These are phyloP conservation scores for Ligustrum vulgare DNA, from an alignment of 257 asterid species.

Conservation along the genomic window DNA sequence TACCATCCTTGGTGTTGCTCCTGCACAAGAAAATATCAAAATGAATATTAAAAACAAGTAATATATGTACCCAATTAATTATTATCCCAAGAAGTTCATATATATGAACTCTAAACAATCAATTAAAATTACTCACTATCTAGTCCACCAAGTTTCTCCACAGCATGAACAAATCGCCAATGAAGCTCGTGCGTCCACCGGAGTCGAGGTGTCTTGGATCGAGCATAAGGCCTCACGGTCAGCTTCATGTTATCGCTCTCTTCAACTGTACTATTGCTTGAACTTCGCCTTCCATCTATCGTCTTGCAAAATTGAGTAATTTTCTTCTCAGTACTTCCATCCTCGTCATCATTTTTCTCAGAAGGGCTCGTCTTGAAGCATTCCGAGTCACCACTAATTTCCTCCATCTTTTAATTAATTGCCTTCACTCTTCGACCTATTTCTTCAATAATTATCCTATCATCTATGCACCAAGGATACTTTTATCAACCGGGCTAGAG, in stretches of 20 bases:
- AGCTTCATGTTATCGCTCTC: slow-evolving; percentile 28
- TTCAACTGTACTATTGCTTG: slow-evolving; percentile 38
- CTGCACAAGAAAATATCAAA: slow-evolving; percentile 18
- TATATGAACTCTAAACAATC: neutral
- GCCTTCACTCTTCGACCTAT: neutral
- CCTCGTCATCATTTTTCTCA: slow-evolving; percentile 20
- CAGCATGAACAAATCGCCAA: slow-evolving; percentile 39
- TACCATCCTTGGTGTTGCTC: slow-evolving; percentile 44
- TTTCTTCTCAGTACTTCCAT: neutral
- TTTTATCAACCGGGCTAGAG: neutral
- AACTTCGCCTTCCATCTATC: slow-evolving; percentile 30
- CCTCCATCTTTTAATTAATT: slow-evolving; percentile 15
- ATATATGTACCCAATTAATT: neutral
- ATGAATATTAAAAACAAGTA: neutral
- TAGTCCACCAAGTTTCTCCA: slow-evolving; percentile 47
- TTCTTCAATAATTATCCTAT: neutral
- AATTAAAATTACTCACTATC: slow-evolving; percentile 33
- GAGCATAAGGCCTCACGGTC: slow-evolving; percentile 36
- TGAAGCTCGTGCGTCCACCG: slow-evolving; percentile 51
- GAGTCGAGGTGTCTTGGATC: slow-evolving; percentile 44
- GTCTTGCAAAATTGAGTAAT: neutral
- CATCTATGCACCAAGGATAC: neutral
- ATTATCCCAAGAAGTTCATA: neutral
- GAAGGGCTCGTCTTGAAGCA: slow-evolving; percentile 26
- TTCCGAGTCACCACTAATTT: slow-evolving; percentile 25